Percentiles rank a stretch among this genome's conserved stretches.
phyloP scores from a whole-genome alignment of 441 rosid species.

The Mallotus repandus region DNA sequence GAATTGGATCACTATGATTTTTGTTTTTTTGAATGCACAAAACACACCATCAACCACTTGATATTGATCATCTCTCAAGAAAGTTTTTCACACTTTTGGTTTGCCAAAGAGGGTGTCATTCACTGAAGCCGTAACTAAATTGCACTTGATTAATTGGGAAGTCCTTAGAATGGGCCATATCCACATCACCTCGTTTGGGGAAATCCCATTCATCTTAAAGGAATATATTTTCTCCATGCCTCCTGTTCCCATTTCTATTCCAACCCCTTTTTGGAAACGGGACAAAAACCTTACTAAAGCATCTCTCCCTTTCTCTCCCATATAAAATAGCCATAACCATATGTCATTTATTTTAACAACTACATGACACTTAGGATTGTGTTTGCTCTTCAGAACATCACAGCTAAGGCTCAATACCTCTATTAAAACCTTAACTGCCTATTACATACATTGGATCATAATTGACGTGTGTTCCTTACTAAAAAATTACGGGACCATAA shows the following conservation, averaged over 20 bases:
- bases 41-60: background rate
- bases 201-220: background rate
- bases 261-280: background rate
- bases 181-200: background rate
- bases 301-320: constrained; percentile 1
- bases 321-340: background rate
- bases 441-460: background rate
- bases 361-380: background rate
- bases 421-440: background rate
- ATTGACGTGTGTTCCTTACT: background rate
- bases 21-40: too few relatives aligned
- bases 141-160: background rate
- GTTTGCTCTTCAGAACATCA: background rate
- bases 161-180: background rate
- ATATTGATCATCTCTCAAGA: background rate
- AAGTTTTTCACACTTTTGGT: background rate
- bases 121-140: background rate
- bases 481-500: background rate
- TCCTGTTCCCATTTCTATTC: background rate
- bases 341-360: background rate
- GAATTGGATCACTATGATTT: background rate
- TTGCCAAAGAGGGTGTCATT: background rate
- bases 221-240: background rate
- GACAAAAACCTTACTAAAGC: background rate
- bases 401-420: background rate